Evolutionary conservation across 768 basidiomycete genomes (phyloP), one percentile per base, ranked within the genome.

Genomic region (Scleroderma citrinum): DNA sequence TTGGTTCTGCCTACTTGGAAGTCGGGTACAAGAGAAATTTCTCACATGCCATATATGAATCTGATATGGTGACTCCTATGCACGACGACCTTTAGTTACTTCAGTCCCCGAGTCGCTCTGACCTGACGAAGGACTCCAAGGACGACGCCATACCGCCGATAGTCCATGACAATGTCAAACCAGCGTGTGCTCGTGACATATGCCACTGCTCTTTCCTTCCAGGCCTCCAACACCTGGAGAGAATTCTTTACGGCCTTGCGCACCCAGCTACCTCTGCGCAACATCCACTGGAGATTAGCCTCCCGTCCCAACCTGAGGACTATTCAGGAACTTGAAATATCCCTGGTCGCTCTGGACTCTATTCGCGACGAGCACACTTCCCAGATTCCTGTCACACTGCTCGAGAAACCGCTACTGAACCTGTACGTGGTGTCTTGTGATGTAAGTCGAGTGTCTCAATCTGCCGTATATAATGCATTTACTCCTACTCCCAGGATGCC

Each of bases 261-360:
- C n/a, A 76, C 81, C 1, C 88, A 87, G 56, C 67, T 90, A 6
- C 96, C 96, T 0, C 72, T 99, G 46, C 82, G 85, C 44, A 94
- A 86, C 67, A 78, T 98, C 23, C 91, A 97, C 66, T 97, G 96
- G 94, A 94, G 89, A 65, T 78, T 87, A 16, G 59, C 77, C 4
- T 78, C 82, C 2, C 75, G 85, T 37, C 76, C 85, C 5, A 80
- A 80, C 14, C 72, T 93, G 37, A 78, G 87, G 54, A 96, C 92
- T 1, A 91, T 99, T 44, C 92, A 93, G 61, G 85, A 91, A 56
- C 76, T 97, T n/a, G 76, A 85, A 52, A 78, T 96, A 47, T 75
- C 80, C 34, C 70, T 98, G 36, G 76, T 87, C 7, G 68, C 81
- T 6, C 71, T 90, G 36, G 85, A 85, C 54, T 74, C 75, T 30